Evolutionary conservation across 2,329 filamentous ascomycete genomes (phyloP), one percentile per base, ranked within the genome.

Genomic region (Pyricularia grisea): DNA sequence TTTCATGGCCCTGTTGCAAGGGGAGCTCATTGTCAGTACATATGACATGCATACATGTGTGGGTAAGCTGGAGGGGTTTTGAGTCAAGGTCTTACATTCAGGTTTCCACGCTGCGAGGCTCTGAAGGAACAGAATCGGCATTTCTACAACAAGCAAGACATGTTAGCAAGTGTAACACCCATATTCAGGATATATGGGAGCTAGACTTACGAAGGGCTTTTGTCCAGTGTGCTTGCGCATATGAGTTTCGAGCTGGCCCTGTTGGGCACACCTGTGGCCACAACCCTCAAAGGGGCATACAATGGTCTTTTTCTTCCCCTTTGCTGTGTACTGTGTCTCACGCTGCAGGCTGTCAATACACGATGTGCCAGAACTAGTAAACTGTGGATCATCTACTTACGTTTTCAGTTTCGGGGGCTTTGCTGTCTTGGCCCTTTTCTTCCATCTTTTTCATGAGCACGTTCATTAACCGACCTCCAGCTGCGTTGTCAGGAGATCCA

Each of bases 161-260:
- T 20, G 2, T 42, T 50, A 50, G 42, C n/a, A n/a, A 50, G 17
- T n/a, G 5, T 9, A 7, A n/a, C n/a, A n/a, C 1, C 42, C 14
- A n/a, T 50, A n/a, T n/a, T 50, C 5, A n/a, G 17, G n/a, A n/a
- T 1, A 6, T 3, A 1, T 50, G 70, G 58, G 50, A 68, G 63
- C 27, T 36, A 31, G 64, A 82, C 92, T 83, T 82, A 97, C 91
- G 77, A 94, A 97, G 70, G 94, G 94, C 77, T 93, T 95, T 68
- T 91, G 88, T 20, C 95, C 95, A 2, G 92, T 97, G 78, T 99
- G 95, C 4, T 91, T 90, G 72, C 94, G 87, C 65, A 87, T 89
- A 78, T 99, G 95, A 66, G 96, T 97, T 71, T 95, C 91, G 12
- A 97, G 85, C 74, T 98, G 94, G 1, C 94, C 97, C 80, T 94